These are phyloP conservation scores for Yarrowia sp. DNA, from an alignment of 805 yeast genomes.

Conservation along the genomic window DNA sequence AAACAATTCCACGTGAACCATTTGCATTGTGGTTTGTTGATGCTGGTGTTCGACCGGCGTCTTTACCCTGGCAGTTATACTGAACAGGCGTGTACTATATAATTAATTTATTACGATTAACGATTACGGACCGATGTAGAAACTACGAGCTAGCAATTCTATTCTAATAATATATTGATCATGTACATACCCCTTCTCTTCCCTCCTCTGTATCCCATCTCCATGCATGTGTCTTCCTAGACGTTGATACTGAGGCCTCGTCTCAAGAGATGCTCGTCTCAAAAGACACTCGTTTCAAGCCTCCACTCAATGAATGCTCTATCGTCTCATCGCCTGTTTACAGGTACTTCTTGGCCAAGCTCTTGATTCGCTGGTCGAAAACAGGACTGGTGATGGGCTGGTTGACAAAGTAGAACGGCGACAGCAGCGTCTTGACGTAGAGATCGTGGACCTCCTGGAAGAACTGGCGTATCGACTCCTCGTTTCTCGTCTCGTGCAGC, in stretches of 20 bases:
- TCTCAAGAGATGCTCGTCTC: too few relatives aligned
- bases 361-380: slow-evolving; percentile 72
- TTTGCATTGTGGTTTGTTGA: neutral
- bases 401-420: slow-evolving; percentile 80
- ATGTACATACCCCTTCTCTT: neutral
- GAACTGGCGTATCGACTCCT: slow-evolving; percentile 76
- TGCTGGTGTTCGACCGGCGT: neutral
- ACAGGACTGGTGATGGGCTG: slow-evolving; percentile 69
- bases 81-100: slow-evolving; percentile 21
- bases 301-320: too few relatives aligned
- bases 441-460: slow-evolving; percentile 82
- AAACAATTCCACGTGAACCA: neutral
- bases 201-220: too few relatives aligned
- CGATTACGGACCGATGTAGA: too few relatives aligned
- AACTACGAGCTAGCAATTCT: neutral
- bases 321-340: slow-evolving; percentile 33
- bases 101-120: slow-evolving; percentile 14
- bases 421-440: slow-evolving; percentile 78
- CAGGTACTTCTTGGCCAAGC: slow-evolving; percentile 72
- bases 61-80: neutral
- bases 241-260: too few relatives aligned
- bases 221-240: neutral
- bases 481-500: slow-evolving; percentile 61
- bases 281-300: too few relatives aligned
- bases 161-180: neutral